Evolutionary conservation across 352 stramenopile species (phyloP).

Genomic region (Pythium grandisporangium): DNA sequence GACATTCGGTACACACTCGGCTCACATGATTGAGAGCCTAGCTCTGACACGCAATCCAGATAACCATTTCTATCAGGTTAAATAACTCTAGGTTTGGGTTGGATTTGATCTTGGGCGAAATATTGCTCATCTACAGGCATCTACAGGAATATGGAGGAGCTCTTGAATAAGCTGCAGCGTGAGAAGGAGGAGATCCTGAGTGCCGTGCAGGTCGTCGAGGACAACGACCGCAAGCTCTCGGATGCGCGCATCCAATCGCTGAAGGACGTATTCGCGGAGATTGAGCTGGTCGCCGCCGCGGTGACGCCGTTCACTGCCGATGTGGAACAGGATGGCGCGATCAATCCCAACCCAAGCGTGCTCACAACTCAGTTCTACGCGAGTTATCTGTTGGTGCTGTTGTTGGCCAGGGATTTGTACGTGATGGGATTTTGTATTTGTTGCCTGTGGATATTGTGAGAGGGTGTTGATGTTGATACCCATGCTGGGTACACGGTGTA

Average conservation of each 20-base stretch:
- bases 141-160: slow-evolving; percentile 26
- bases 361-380: slow-evolving; percentile 49
- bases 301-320: slow-evolving; percentile 4
- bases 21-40: neutral
- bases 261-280: slow-evolving; percentile 31
- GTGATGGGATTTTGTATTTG: slow-evolving; percentile 3
- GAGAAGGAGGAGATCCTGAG: slow-evolving; percentile 31
- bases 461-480: no score
- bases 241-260: slow-evolving; percentile 18
- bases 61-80: no score
- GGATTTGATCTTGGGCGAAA: no score
- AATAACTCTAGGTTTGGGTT: no score
- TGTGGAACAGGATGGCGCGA: neutral
- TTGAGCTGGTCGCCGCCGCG: slow-evolving; percentile 44
- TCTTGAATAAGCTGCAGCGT: slow-evolving; percentile 29
- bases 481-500: neutral
- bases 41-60: no score
- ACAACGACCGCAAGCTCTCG: slow-evolving; percentile 11
- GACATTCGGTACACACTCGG: neutral
- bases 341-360: slow-evolving; percentile 20
- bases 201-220: slow-evolving; percentile 11
- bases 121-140: neutral
- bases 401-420: slow-evolving; percentile 45
- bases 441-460: no score
- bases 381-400: slow-evolving; percentile 36